A percentile compares a stretch with the other conserved stretches of the same genome.
Evolutionary conservation across 352 stramenopile genomes (phyloP).

Genomic region (Phytophthora nicotianae): DNA sequence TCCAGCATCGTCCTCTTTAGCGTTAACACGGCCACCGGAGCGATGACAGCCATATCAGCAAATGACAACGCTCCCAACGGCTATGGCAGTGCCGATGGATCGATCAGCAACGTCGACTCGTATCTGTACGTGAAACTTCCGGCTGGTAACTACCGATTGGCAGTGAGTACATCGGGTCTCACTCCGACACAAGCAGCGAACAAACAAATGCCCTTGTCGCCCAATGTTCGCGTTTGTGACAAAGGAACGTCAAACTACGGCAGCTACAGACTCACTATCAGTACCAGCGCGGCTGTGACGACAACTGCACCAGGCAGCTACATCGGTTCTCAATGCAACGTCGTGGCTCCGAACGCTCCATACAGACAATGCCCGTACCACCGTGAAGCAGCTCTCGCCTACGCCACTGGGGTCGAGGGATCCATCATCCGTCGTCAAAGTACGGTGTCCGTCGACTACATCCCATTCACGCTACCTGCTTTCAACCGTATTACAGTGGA

Average conservation of each 20-base stretch:
- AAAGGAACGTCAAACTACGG: constrained; percentile 65
- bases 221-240: constrained; percentile 49
- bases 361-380: constrained; percentile 66
- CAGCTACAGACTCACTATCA: constrained; percentile 68
- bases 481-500: constrained; percentile 70
- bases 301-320: constrained; percentile 48
- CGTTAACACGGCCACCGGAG: constrained; percentile 33
- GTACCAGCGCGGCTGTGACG: constrained; percentile 36
- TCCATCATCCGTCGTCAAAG: constrained; percentile 51
- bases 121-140: constrained; percentile 50
- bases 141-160: constrained; percentile 60
- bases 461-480: constrained; percentile 49
- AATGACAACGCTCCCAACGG: constrained; percentile 59
- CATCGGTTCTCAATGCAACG: constrained; percentile 67
- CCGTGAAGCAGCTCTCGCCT: constrained; percentile 44
- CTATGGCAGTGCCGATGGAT: constrained; percentile 56
- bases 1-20: constrained; percentile 64
- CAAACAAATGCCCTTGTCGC: constrained; percentile 49
- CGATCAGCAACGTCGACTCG: constrained; percentile 55
- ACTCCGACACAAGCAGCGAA: constrained; percentile 44
- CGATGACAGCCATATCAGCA: constrained; percentile 14
- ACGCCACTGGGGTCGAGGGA: constrained; percentile 46
- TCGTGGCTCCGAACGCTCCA: constrained; percentile 30
- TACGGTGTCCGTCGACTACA: constrained; percentile 63
- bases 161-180: constrained; percentile 59